phyloP scores from a whole-genome alignment of 148 eudicot species.

The Rhododendron henanense region DNA sequence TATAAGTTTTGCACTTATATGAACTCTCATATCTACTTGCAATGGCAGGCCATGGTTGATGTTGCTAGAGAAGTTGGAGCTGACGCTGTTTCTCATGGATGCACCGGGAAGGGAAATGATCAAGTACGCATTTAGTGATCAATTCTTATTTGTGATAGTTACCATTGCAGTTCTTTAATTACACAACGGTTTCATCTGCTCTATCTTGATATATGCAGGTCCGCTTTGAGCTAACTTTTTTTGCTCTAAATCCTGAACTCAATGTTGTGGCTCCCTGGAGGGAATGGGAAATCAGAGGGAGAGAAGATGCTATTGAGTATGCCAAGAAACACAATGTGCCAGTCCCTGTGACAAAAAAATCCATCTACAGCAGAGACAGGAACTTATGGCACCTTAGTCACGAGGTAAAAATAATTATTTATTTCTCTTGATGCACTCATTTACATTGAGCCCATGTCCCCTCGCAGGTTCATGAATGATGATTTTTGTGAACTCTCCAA shows the following conservation, averaged over 20 bases:
- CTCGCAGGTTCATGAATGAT: background rate
- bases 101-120: conserved; percentile 97
- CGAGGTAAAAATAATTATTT: conserved; percentile 42
- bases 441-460: background rate
- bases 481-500: background rate
- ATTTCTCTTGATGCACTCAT: background rate
- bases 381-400: conserved; percentile 92
- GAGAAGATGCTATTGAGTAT: conserved; percentile 93
- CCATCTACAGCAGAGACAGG: conserved; percentile 91
- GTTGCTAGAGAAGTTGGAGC: conserved; percentile 98
- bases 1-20: background rate
- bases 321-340: conserved; percentile 81
- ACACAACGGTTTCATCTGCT: background rate
- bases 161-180: background rate
- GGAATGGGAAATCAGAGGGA: conserved; percentile 83
- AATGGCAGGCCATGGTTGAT: conserved; percentile 91
- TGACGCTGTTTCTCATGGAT: conserved; percentile 97
- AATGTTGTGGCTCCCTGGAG: conserved; percentile 93
- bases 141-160: background rate
- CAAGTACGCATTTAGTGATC: conserved; percentile 39
- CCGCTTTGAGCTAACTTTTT: conserved; percentile 87
- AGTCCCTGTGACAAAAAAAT: conserved; percentile 87
- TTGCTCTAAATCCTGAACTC: conserved; percentile 75
- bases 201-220: conserved; percentile 35
- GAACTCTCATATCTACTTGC: background rate